Percentiles rank a stretch among this genome's conserved stretches.
phyloP scores from a whole-genome alignment of 1,139 yeast genomes.

The Yamadazyma membranifaciens region DNA sequence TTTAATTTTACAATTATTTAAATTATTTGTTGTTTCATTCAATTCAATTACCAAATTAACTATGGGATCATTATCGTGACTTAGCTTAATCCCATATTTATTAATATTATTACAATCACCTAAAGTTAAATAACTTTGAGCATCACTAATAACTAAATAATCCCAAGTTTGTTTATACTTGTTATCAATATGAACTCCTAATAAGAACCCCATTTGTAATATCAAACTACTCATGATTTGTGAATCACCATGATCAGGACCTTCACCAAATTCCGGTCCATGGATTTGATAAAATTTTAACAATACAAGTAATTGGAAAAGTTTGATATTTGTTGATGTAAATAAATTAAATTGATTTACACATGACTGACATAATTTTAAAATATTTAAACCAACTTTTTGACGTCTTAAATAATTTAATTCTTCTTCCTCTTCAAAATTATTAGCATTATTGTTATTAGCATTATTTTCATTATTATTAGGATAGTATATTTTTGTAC shows the following conservation, averaged over 20 bases:
- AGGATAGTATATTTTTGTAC: constrained; percentile 12
- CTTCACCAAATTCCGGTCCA: constrained; percentile 32
- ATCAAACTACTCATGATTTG: constrained; percentile 37
- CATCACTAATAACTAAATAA: neutral
- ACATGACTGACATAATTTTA: constrained; percentile 36
- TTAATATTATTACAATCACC: constrained; percentile 1
- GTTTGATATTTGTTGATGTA: constrained; percentile 18
- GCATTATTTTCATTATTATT: constrained; percentile 20
- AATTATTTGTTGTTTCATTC: neutral
- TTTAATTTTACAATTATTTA: neutral
- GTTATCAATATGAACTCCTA: constrained; percentile 48
- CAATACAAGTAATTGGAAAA: constrained; percentile 7
- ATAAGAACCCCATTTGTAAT: constrained; percentile 40
- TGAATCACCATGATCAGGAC: constrained; percentile 48
- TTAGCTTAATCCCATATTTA: neutral
- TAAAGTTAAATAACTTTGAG: neutral
- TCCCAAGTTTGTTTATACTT: constrained; percentile 9
- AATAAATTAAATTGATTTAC: constrained; percentile 21
- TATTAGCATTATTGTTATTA: constrained; percentile 7
- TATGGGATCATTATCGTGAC: neutral
- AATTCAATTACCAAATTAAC: neutral
- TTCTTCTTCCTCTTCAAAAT: constrained; percentile 20
- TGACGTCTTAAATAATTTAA: constrained; percentile 13
- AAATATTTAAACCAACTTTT: constrained; percentile 27
- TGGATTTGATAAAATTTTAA: constrained; percentile 6